Evolutionary conservation across 306 rosid genomes (phyloP), one percentile per base, ranked within the genome.

Genomic region (Fagus sylvatica): DNA sequence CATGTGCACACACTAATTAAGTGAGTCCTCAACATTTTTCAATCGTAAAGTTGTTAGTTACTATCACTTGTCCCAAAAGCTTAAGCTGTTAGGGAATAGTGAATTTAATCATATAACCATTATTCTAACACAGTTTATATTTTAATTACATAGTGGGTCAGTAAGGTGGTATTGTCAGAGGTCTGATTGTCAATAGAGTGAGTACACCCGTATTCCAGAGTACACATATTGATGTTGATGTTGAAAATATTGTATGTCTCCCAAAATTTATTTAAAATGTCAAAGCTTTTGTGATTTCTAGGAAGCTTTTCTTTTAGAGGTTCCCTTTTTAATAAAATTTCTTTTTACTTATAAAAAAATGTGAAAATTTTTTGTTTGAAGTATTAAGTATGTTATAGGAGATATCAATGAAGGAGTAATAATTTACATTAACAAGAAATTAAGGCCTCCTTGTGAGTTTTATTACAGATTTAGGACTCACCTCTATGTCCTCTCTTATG

Each of bases 141-240:
- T 22, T 60, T 30, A 54, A 5, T 28, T 60, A 60, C 40, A 32
- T 33, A 13, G 7, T 61, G 8, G 16, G 68, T 32, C 12, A 2
- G n/a, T 65, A 16, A 65, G 70, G 6, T 65, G 48, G 48, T 65
- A 7, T 65, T 65, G 48, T 65, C 46, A 43, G 40, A 65, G 68
- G 40, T 65, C 22, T 65, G 22, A 65, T 16, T 39, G 33, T 65
- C 16, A 8, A 39, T 65, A 65, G 28, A 62, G 40, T 43, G 71
- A 17, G 71, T 17, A 11, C 30, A 39, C 40, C 15, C 12, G 17
- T 16, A 7, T 65, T 8, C 11, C 2, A 16, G 19, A 33, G 2
- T 36, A 34, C 42, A 34, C 22, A 1, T 28, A 32, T 37, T 11
- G 40, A 39, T 4, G n/a, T 39, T 39, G 33, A 65, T 65, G 71